Base-by-base conservation (phyloP, 495 filamentous ascomycete species). In the Hapsidospora chrysogenum region DNA sequence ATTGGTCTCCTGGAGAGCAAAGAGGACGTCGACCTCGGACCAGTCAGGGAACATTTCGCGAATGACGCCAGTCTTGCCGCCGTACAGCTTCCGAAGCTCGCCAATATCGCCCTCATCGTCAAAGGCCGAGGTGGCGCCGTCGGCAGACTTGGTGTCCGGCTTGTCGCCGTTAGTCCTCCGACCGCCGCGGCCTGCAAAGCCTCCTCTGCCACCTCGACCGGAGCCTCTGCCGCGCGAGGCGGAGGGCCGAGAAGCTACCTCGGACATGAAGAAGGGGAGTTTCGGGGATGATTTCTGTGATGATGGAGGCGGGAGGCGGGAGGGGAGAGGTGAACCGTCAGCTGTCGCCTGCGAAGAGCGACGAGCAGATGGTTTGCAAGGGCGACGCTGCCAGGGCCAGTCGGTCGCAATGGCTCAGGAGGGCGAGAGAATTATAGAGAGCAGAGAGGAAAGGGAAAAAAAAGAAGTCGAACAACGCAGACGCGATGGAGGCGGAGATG, bases 101-200 rank as follows among this genome's bases (percentile, higher is more conserved):
- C 77, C 83, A 36, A 96, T 64, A 58, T 99, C 87, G 46, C 83
- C 76, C 49, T 93, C 81, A 37, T 95, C 86, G 53, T 87, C 81
- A 42, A 70, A 62, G 42, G 68, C 53, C 29, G 50, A 41, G 35
- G 51, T 37, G 30, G 48, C 40, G 40, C 71, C 57, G 47, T 67
- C 47, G 39, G 57, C 44, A 9, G 17, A 10, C 36, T 37, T 30
- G 28, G 55, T 46, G 33, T 70, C 62, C 48, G 58, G 48, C 50
- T 61, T 66, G 48, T 80, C 78, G 47, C 76, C 71, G 51, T 82
- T 92, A 49, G 70, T 67, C 52, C 74, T 76, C 54, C 72, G 72
- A 43, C 68, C 77, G 45, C 72, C 78, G 58, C 80, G 74, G 52
- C 66, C 63, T 50, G 70, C 76, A 58, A 75, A 78, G 43, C 81